phyloP scores from a whole-genome alignment of 106 monocot species.

The Chionographis japonica region DNA sequence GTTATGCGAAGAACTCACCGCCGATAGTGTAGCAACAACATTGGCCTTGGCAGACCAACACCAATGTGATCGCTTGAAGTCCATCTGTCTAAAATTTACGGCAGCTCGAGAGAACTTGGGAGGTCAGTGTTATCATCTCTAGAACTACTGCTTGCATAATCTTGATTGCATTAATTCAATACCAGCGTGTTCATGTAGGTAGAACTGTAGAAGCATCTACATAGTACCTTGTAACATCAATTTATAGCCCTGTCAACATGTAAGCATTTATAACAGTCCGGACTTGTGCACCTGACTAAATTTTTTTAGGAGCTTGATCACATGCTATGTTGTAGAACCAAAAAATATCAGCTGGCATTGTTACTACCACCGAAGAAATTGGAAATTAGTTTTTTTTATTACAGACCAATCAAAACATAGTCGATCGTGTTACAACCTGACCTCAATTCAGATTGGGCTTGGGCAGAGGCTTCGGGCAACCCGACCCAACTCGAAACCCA shows the following conservation, averaged over 20 bases:
- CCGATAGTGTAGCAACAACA: constrained; percentile 79
- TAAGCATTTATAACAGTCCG: too few relatives aligned
- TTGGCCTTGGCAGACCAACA: constrained; percentile 86
- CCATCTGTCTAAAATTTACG: constrained; percentile 71
- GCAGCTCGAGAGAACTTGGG: constrained; percentile 63
- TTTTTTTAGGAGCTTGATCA: not conserved
- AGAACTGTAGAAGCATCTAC: constrained; percentile 9
- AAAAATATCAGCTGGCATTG: too few relatives aligned
- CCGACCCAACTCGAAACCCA: too few relatives aligned
- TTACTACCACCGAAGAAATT: not conserved
- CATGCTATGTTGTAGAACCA: not conserved
- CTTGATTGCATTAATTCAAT: not conserved
- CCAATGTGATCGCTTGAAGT: constrained; percentile 67
- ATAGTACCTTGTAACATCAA: not conserved
- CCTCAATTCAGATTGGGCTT: too few relatives aligned
- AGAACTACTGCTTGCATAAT: constrained; percentile 10
- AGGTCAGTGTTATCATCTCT: constrained; percentile 37
- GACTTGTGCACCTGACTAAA: too few relatives aligned
- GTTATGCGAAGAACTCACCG: constrained; percentile 54
- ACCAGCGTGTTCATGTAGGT: not conserved
- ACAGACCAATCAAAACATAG: too few relatives aligned
- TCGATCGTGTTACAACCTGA: too few relatives aligned
- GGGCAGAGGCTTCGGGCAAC: too few relatives aligned
- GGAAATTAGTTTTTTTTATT: too few relatives aligned
- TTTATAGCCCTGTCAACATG: too few relatives aligned